These are phyloP conservation scores for Auricularia cornea DNA, from an alignment of 768 basidiomycete genomes.

Conservation along the genomic window DNA sequence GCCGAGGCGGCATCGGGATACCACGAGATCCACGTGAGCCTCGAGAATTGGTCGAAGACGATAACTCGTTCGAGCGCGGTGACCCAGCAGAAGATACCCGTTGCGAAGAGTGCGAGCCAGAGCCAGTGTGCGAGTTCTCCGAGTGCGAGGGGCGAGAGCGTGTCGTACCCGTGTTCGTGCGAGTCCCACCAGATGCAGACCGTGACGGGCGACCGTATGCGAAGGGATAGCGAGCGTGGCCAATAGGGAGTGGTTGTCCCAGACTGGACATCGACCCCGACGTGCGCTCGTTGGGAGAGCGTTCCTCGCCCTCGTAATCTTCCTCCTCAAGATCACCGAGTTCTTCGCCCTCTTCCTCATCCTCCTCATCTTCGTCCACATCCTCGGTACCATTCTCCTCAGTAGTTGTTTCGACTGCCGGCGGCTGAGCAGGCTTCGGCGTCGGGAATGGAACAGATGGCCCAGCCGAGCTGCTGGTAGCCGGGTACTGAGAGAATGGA, in stretches of 20 bases:
- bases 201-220: slow-evolving; percentile 34
- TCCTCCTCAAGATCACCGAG: slow-evolving; percentile 13
- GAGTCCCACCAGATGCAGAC: neutral
- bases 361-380: slow-evolving; percentile 33
- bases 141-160: neutral
- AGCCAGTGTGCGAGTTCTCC: neutral
- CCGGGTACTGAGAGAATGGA: slow-evolving; percentile 54
- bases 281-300: slow-evolving; percentile 48
- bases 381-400: slow-evolving; percentile 20
- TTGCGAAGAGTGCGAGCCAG: neutral
- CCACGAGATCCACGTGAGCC: neutral
- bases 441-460: slow-evolving; percentile 59
- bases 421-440: slow-evolving; percentile 35
- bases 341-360: slow-evolving; percentile 27
- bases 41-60: neutral
- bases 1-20: neutral
- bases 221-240: slow-evolving; percentile 53
- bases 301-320: slow-evolving; percentile 32
- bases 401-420: slow-evolving; percentile 22
- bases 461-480: slow-evolving; percentile 35
- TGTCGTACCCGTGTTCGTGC: neutral
- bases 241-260: slow-evolving; percentile 57
- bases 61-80: neutral
- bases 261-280: slow-evolving; percentile 82
- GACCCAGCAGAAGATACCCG: neutral